These are phyloP conservation scores for Camellia lanceoleosa DNA, from an alignment of 148 eudicot species.

Conservation along the genomic window DNA sequence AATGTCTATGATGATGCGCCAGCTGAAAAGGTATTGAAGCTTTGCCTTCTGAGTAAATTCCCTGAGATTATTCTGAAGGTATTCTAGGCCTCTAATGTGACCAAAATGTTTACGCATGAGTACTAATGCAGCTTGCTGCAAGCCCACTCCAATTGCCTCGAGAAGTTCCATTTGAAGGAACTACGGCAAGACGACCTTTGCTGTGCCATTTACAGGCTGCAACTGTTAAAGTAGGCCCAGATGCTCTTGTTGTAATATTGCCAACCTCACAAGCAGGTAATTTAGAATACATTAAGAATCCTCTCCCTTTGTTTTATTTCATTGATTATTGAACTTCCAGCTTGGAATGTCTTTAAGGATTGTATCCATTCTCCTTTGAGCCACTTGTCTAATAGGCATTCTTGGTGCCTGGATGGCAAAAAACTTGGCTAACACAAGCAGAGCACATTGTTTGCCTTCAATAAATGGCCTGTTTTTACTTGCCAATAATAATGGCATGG, in stretches of 20 bases:
- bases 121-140: slow-evolving; percentile 79
- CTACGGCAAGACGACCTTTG: slow-evolving; percentile 33
- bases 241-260: slow-evolving; percentile 19
- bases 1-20: slow-evolving; percentile 87
- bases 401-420: background rate
- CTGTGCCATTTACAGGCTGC: slow-evolving; percentile 42
- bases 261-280: slow-evolving; percentile 39
- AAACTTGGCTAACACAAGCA: background rate
- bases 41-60: slow-evolving; percentile 7
- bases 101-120: slow-evolving; percentile 55
- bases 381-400: background rate
- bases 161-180: slow-evolving; percentile 44
- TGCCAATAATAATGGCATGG: background rate
- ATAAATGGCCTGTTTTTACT: background rate
- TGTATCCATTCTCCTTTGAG: background rate
- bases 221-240: slow-evolving; percentile 35
- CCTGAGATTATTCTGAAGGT: slow-evolving; percentile 1
- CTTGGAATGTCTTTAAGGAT: background rate
- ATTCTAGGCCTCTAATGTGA: slow-evolving; percentile 27
- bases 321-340: background rate
- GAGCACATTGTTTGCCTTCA: background rate
- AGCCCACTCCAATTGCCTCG: slow-evolving; percentile 54
- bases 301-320: background rate
- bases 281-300: background rate
- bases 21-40: slow-evolving; percentile 61